Conservation (phyloP, 495 filamentous ascomycete species). For the Lasiosphaeria miniovina region DNA sequence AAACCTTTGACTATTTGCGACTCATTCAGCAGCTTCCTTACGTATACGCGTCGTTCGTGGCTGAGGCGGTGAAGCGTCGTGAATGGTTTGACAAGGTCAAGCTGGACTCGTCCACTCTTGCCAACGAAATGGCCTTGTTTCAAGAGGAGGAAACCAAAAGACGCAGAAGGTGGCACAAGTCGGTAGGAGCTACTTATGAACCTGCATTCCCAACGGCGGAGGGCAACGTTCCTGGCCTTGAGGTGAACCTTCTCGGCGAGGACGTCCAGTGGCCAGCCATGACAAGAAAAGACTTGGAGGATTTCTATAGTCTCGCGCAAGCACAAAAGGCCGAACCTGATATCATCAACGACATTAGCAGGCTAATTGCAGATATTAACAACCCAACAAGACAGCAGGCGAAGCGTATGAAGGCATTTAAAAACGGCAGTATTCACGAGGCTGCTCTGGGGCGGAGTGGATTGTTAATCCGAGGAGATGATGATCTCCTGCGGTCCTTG, state of each 20-base stretch:
- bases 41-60: conserved; percentile 81
- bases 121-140: conserved; percentile 85
- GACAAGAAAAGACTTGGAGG: conserved; percentile 60
- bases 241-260: conserved; percentile 80
- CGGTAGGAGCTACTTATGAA: conserved; percentile 58
- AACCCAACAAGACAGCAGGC: conserved; percentile 71
- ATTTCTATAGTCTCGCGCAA: conserved; percentile 61
- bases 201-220: conserved; percentile 36
- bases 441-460: conserved; percentile 73
- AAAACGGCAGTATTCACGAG: conserved; percentile 92
- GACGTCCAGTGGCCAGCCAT: conserved; percentile 74
- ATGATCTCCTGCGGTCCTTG: conserved; percentile 65
- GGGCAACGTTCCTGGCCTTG: conserved; percentile 64
- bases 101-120: conserved; percentile 75
- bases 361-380: conserved; percentile 60
- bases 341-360: conserved; percentile 51
- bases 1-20: conserved; percentile 72
- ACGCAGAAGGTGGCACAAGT: conserved; percentile 85
- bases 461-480: conserved; percentile 75
- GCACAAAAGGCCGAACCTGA: conserved; percentile 45
- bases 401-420: conserved; percentile 86
- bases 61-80: conserved; percentile 78
- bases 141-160: conserved; percentile 88
- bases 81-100: conserved; percentile 92
- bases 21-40: conserved; percentile 76